Evolutionary conservation across 345 rosid genomes (phyloP).

Genomic region (Gossypium thurberi): DNA sequence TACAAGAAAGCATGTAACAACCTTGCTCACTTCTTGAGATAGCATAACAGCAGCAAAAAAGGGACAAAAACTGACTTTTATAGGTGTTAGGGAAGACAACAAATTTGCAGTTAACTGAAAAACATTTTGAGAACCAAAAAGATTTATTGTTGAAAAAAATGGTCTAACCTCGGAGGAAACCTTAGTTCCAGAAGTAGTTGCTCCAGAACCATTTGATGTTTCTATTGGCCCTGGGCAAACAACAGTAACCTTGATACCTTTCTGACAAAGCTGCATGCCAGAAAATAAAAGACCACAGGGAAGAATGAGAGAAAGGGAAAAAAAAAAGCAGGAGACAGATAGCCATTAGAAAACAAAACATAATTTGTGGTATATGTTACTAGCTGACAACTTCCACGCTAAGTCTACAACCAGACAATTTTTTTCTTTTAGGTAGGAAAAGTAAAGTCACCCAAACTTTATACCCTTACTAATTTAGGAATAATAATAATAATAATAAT

Average conservation of each 20-base stretch:
- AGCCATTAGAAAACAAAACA: background rate
- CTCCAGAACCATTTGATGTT: conserved; percentile 56
- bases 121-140: background rate
- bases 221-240: conserved; percentile 95
- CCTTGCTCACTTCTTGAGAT: background rate
- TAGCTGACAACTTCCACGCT: background rate
- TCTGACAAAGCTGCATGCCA: conserved; percentile 55
- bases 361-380: background rate
- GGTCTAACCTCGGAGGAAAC: conserved; percentile 40
- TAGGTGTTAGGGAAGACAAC: background rate
- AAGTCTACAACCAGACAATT: background rate
- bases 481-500: background rate
- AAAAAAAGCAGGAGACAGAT: background rate
- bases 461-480: background rate
- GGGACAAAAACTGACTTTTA: background rate
- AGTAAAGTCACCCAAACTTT: background rate
- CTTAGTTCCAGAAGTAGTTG: conserved; percentile 40
- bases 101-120: background rate
- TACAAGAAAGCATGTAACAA: background rate
- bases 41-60: background rate
- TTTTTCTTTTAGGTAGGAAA: background rate
- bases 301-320: background rate
- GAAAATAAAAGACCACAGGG: conserved; percentile 3
- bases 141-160: background rate
- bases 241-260: conserved; percentile 85